Percentiles rank a stretch among this genome's conserved stretches.
These are phyloP conservation scores for Cladobotryum protrusum DNA, from an alignment of 2,329 filamentous ascomycete species.

Conservation along the genomic window DNA sequence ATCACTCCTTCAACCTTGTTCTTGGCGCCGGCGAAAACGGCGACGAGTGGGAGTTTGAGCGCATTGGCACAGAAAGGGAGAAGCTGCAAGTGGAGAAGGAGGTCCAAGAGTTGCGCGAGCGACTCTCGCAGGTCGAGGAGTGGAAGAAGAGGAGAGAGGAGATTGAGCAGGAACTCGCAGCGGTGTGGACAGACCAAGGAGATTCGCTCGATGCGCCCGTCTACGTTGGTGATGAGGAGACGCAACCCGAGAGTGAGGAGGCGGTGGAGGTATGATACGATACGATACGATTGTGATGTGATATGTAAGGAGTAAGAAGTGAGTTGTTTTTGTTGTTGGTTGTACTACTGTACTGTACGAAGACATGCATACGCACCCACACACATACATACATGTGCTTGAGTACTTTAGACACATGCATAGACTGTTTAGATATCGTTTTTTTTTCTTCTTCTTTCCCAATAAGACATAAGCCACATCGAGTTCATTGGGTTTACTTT, in stretches of 20 bases:
- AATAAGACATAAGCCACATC: neutral
- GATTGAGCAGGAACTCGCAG: conserved; percentile 74
- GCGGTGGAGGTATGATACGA: conserved; percentile 1
- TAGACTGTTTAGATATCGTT: neutral
- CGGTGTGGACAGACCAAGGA: conserved; percentile 52
- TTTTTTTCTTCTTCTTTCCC: no score
- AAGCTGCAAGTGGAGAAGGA: conserved; percentile 92
- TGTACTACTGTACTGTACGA: no score
- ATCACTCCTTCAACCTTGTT: conserved; percentile 85
- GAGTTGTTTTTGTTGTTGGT: no score
- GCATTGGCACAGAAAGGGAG: conserved; percentile 88
- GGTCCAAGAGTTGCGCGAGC: conserved; percentile 73
- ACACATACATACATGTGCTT: neutral
- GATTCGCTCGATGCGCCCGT: conserved; percentile 43
- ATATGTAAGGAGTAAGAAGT: neutral
- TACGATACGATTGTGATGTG: neutral
- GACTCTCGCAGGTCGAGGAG: conserved; percentile 71
- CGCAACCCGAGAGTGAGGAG: conserved; percentile 2
- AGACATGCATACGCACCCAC: no score
- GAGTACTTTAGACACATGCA: neutral
- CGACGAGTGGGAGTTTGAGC: conserved; percentile 87
- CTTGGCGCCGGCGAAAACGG: conserved; percentile 74
- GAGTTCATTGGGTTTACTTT: neutral
- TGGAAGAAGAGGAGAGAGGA: conserved; percentile 74
- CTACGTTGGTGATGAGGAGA: conserved; percentile 24